Percentiles rank a stretch among this genome's conserved stretches.
These are phyloP conservation scores for Carex kokanica DNA, from an alignment of 176 grass and related monocot species.

Conservation along the genomic window DNA sequence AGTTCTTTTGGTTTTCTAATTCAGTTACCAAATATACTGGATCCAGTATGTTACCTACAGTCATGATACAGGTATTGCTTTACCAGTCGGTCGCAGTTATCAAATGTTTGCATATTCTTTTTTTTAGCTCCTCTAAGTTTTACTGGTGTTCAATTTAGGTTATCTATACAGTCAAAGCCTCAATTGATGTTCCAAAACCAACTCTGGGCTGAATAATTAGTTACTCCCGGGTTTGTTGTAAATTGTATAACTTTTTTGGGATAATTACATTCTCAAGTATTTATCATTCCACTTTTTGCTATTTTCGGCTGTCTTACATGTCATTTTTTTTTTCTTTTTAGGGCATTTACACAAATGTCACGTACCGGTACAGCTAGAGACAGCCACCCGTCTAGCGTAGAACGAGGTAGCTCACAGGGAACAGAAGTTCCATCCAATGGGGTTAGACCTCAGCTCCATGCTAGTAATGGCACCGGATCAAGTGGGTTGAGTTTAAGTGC, in stretches of 20 bases:
- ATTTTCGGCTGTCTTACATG: neutral
- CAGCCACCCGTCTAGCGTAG: neutral
- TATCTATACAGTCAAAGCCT: neutral
- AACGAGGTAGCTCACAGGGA: neutral
- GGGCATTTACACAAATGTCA: constrained; percentile 21
- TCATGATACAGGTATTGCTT: neutral
- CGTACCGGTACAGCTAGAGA: neutral
- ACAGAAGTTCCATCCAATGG: neutral
- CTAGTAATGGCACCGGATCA: neutral
- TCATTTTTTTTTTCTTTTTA: neutral
- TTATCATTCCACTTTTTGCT: neutral
- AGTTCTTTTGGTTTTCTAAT: neutral
- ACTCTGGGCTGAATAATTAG: neutral
- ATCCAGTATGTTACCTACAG: neutral
- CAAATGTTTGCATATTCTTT: neutral
- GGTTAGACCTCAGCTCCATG: neutral
- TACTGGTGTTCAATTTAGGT: neutral
- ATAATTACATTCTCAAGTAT: neutral
- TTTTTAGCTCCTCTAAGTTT: neutral
- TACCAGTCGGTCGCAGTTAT: neutral
- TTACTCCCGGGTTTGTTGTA: neutral
- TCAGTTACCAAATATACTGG: neutral
- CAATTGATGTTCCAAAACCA: neutral
- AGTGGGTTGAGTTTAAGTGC: constrained; percentile 17
- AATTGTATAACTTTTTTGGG: neutral